These are phyloP conservation scores for Aspergillus conjunctus DNA, from an alignment of 495 filamentous ascomycete species.

Conservation along the genomic window DNA sequence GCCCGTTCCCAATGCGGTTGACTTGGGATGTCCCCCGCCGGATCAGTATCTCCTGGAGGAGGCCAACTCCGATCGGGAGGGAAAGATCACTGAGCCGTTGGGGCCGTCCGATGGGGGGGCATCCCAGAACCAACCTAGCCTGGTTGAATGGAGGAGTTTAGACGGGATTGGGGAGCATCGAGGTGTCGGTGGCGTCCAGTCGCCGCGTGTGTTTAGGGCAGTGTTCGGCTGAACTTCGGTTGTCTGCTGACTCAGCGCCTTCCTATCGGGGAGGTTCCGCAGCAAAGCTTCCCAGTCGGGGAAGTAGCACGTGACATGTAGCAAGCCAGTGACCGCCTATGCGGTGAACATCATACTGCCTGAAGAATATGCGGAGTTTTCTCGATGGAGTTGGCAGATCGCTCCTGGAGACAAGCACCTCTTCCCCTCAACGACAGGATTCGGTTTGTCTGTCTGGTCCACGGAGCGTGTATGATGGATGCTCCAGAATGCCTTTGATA, in stretches of 20 bases:
- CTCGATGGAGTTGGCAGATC: constrained; percentile 8
- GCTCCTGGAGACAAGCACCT: neutral
- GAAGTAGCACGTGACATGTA: too few species aligned
- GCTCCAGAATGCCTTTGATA: constrained; percentile 31
- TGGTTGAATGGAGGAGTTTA: too few species aligned
- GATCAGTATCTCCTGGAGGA: neutral
- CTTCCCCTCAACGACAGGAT: neutral
- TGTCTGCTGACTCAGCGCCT: neutral
- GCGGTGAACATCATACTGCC: constrained; percentile 15
- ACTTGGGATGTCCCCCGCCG: neutral
- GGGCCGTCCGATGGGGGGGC: neutral
- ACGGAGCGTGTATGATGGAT: constrained; percentile 19
- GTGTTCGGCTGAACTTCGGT: neutral
- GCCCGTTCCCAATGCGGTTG: constrained; percentile 13
- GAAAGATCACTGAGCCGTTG: neutral
- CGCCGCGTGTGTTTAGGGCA: neutral
- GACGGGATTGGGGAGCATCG: too few species aligned
- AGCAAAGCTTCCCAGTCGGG: too few species aligned
- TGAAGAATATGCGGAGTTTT: constrained; percentile 27
- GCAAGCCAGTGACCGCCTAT: neutral
- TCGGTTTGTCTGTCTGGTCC: neutral
- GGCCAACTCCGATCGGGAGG: neutral
- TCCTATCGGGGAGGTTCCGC: neutral
- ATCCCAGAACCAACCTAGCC: too few species aligned
- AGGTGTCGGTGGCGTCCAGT: neutral